phyloP scores from a whole-genome alignment of 306 rosid genomes.

The Luffa aegyptiaca region DNA sequence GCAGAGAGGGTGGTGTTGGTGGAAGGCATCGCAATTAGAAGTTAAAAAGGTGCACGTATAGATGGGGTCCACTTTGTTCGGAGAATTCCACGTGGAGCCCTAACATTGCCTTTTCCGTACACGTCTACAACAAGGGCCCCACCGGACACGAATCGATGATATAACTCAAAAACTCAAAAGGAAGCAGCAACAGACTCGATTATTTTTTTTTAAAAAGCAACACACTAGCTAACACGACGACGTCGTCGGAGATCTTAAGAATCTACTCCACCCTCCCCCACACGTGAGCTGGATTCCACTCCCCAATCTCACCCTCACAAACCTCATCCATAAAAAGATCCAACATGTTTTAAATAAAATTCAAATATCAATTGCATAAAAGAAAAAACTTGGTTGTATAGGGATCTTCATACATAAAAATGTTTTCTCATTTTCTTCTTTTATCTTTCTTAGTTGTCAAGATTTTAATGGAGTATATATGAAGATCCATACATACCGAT shows the following conservation, averaged over 20 bases:
- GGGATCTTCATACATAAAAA: no score
- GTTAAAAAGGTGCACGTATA: background rate
- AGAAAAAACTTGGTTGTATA: no score
- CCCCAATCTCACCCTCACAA: background rate
- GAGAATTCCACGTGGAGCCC: background rate
- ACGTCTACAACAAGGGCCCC: background rate
- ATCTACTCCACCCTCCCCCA: background rate
- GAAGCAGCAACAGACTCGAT: no score
- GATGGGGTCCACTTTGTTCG: background rate
- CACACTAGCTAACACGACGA: background rate
- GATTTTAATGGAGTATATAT: no score
- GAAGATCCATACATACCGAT: no score
- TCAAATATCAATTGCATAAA: background rate
- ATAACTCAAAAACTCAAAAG: background rate
- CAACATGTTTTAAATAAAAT: background rate
- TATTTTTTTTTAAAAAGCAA: no score
- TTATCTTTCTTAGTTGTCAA: no score
- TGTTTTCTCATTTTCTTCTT: no score
- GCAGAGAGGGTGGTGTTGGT: background rate
- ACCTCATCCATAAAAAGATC: background rate
- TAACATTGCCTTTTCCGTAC: background rate
- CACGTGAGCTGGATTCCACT: conserved; percentile 7
- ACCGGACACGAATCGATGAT: background rate
- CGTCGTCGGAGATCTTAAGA: background rate
- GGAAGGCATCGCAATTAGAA: background rate